Evolutionary conservation across 441 rosid species (phyloP), one percentile per base, ranked within the genome.

Genomic region (Hypseocharis bilobata): DNA sequence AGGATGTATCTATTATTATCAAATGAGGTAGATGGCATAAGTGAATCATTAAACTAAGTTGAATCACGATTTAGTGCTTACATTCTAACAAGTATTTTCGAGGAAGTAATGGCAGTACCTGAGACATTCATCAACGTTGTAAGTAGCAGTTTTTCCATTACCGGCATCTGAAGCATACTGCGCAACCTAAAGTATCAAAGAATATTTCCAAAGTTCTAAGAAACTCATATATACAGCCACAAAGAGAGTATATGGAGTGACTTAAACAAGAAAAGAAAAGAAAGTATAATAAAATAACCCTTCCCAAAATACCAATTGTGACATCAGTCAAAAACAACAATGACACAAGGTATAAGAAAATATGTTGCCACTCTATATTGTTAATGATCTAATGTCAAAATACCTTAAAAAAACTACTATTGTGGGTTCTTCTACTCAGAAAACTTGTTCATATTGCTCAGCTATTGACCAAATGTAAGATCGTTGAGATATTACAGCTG

Each of bases 91-190:
- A n/a, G n/a, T n/a, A n/a, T n/a, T n/a, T n/a, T n/a, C n/a, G n/a
- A n/a, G 36, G 58, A 38, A 45, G 65, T 34, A 56, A 64, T 17
- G 55, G 8, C 28, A 54, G 30, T 82, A 91, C 96, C 95, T 77
- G 74, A 92, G 79, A 72, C 96, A 88, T 64, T 75, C 80, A 66
- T 84, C 90, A 36, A 89, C 96, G 67, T 83, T 82, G 44, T 67
- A 66, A 57, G 75, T 60, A 25, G 96, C 96, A 45, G 81, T 69
- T 56, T 79, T 70, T 32, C 92, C 88, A 63, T 81, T 80, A 42
- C 89, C 93, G 67, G 82, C 81, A 67, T 89, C 96, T 40, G 88
- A 88, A 74, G 96, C 93, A 65, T 92, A 86, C 44, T 85, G 92
- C 36, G 98, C 96, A 36, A 84, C 92, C 95, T 86, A 77, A 71